Evolutionary conservation across 1,284 basidiomycete genomes (phyloP).

Genomic region (Ganoderma sp.): DNA sequence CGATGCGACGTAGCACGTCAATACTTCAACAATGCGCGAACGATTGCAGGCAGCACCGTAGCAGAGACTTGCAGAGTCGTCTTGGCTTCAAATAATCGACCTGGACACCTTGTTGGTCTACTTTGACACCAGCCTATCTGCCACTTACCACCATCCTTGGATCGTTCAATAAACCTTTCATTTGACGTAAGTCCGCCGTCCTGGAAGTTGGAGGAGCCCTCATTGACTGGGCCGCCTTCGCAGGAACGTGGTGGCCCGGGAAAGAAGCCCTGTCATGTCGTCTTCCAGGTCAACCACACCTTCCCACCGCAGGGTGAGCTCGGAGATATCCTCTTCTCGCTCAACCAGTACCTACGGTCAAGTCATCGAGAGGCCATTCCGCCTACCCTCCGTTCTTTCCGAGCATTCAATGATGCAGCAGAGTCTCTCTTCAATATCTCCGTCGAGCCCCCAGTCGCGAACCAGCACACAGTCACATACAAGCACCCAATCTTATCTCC

Average conservation of each 20-base stretch:
- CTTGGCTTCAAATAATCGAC: background rate
- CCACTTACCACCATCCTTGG: background rate
- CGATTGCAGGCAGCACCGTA: no score
- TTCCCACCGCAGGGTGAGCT: slow-evolving; percentile 11
- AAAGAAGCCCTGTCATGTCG: background rate
- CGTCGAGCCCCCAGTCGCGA: slow-evolving; percentile 34
- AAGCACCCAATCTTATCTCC: background rate
- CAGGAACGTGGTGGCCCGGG: background rate
- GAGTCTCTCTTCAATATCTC: slow-evolving; percentile 22
- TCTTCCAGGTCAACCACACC: slow-evolving; percentile 7
- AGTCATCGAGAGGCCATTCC: slow-evolving; percentile 17
- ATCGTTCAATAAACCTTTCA: background rate
- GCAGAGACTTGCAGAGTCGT: background rate
- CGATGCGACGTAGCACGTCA: background rate
- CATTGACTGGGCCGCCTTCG: background rate
- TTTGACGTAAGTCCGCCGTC: background rate
- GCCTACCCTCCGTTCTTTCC: slow-evolving; percentile 12
- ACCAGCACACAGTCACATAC: background rate
- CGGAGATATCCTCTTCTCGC: slow-evolving; percentile 19
- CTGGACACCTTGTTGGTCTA: background rate
- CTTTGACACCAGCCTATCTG: background rate
- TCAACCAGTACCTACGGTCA: slow-evolving; percentile 30
- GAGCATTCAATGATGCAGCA: slow-evolving; percentile 1
- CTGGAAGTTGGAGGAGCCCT: background rate
- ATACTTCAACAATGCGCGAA: no score